Evolutionary conservation across 257 asterid species (phyloP).

Genomic region (Penstemon newberryi): DNA sequence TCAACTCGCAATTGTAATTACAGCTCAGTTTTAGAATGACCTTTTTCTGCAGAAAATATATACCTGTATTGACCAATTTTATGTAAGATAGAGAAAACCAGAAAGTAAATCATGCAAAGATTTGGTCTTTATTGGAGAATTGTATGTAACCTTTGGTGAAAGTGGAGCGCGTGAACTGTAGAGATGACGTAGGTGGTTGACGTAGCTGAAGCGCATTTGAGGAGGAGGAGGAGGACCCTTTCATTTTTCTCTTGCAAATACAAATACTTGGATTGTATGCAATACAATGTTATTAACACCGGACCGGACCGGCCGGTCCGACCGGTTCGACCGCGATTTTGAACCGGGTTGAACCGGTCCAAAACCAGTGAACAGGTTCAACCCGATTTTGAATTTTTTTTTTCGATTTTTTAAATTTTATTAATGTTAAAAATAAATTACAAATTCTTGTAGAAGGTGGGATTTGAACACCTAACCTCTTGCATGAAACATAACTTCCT

Average conservation of each 20-base stretch:
- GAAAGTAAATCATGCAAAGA: not conserved
- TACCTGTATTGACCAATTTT: constrained; percentile 23
- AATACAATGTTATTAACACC: too few species aligned
- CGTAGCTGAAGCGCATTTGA: constrained; percentile 28
- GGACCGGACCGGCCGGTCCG: too few species aligned
- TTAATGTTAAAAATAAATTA: too few species aligned
- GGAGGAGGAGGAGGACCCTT: constrained; percentile 14
- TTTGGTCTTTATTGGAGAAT: not conserved
- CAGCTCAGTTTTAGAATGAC: constrained; percentile 30
- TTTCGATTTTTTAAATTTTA: too few species aligned
- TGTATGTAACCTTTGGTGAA: constrained; percentile 25
- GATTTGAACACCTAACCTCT: too few species aligned
- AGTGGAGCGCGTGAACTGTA: constrained; percentile 24
- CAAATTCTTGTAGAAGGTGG: too few species aligned
- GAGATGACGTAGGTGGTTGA: constrained; percentile 31
- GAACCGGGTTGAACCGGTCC: too few species aligned
- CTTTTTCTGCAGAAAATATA: constrained; percentile 25
- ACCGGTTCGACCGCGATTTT: too few species aligned
- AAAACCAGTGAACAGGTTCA: too few species aligned
- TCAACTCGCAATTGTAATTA: constrained; percentile 28
- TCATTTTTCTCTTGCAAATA: constrained; percentile 24
- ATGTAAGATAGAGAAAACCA: not conserved
- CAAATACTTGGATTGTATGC: not conserved
- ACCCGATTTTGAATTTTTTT: too few species aligned
- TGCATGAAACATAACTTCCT: too few species aligned